These are phyloP conservation scores for Pseudogymnoascus sp. DNA, from an alignment of 2,329 filamentous ascomycete genomes.

Conservation along the genomic window DNA sequence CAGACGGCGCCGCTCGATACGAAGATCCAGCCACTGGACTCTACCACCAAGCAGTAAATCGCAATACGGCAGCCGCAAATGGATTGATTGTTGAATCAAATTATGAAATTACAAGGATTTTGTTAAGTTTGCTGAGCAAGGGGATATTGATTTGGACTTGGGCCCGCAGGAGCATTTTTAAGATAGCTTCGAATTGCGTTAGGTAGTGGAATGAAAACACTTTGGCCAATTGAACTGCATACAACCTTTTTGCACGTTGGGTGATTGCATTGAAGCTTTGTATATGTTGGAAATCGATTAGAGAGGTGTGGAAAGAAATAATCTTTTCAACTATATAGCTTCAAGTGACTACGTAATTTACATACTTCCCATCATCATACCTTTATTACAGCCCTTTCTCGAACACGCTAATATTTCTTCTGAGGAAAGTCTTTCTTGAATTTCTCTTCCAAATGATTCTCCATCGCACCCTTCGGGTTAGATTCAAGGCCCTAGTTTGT, in stretches of 20 bases:
- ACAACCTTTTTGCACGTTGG: not conserved
- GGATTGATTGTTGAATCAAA: conserved; percentile 8
- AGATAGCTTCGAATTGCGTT: not conserved
- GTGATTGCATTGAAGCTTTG: not conserved
- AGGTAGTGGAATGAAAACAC: conserved; percentile 5
- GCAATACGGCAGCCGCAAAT: not conserved
- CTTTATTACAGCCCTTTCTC: not conserved
- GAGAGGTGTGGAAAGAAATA: no score
- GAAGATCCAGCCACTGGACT: conserved; percentile 23
- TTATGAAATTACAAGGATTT: not conserved
- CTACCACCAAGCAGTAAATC: conserved; percentile 6
- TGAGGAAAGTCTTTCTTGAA: conserved; percentile 18
- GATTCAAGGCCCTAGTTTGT: conserved; percentile 42
- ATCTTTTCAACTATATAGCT: no score
- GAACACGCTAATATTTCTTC: not conserved
- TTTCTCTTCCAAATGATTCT: conserved; percentile 52
- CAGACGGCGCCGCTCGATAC: conserved; percentile 20
- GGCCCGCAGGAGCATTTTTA: conserved; percentile 11
- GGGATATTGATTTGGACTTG: not conserved
- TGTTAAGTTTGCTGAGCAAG: conserved; percentile 2
- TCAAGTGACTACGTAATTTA: no score
- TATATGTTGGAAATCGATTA: not conserved
- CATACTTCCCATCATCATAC: no score
- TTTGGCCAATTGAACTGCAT: not conserved
- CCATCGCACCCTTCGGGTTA: conserved; percentile 59